Evolutionary conservation across 2,329 filamentous ascomycete genomes (phyloP).

Genomic region (Sclerotinia borealis): DNA sequence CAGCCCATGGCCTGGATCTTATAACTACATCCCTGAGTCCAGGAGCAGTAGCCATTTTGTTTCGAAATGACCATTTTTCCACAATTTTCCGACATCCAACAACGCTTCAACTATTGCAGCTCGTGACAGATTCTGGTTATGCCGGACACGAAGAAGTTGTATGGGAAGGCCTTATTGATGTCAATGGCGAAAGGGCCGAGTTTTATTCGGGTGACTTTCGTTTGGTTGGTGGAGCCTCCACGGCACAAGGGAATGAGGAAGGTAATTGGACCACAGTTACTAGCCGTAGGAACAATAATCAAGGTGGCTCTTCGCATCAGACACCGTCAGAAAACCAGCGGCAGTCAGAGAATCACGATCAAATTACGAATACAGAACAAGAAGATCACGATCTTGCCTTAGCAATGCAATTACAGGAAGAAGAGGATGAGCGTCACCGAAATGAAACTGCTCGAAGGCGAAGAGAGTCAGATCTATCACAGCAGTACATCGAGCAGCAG

Average conservation of each 20-base stretch:
- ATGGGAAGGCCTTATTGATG: slow-evolving; percentile 89
- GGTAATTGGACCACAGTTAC: slow-evolving; percentile 23
- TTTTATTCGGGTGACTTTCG: slow-evolving; percentile 89
- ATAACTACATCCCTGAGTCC: slow-evolving; percentile 65
- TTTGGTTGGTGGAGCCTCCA: slow-evolving; percentile 58
- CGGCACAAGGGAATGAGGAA: slow-evolving; percentile 10
- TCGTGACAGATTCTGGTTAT: slow-evolving; percentile 93
- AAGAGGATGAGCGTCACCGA: slow-evolving; percentile 78
- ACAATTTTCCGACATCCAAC: slow-evolving; percentile 85
- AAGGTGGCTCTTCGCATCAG: neutral
- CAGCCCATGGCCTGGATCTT: slow-evolving; percentile 69
- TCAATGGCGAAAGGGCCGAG: slow-evolving; percentile 75
- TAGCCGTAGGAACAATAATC: slow-evolving; percentile 5
- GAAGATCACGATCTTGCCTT: slow-evolving; percentile 82
- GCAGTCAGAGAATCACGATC: slow-evolving; percentile 10
- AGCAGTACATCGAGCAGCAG: slow-evolving; percentile 64
- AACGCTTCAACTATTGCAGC: slow-evolving; percentile 66
- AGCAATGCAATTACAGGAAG: slow-evolving; percentile 87
- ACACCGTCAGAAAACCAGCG: neutral
- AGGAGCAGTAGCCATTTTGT: slow-evolving; percentile 82
- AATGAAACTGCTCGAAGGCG: slow-evolving; percentile 53
- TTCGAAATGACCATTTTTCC: slow-evolving; percentile 95
- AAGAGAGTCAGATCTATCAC: slow-evolving; percentile 62
- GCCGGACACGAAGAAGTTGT: slow-evolving; percentile 83
- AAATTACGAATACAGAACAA: slow-evolving; percentile 46